phyloP scores from a whole-genome alignment of 192 early-diverging fungal genomes.

The Coemansia sp. region DNA sequence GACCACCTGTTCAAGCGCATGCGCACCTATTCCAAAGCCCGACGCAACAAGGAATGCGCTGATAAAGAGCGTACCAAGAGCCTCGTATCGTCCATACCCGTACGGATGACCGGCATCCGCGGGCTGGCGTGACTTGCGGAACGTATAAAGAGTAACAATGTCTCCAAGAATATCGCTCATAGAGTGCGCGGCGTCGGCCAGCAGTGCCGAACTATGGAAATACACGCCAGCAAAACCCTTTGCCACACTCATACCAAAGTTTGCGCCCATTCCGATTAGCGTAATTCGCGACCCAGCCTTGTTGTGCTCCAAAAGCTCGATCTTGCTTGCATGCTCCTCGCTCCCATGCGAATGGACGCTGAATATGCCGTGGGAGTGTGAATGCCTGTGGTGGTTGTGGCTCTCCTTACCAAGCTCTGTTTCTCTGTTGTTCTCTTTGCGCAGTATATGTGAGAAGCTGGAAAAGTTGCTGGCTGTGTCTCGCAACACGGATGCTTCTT shows the following conservation, averaged over 20 bases:
- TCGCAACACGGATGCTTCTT: conserved; percentile 10
- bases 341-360: conserved; percentile 17
- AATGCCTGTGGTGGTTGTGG: conserved; percentile 20
- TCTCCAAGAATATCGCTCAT: conserved; percentile 75
- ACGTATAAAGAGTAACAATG: conserved; percentile 78
- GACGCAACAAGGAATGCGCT: conserved; percentile 68
- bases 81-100: conserved; percentile 69
- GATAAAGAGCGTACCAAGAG: conserved; percentile 64
- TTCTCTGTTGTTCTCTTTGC: conserved; percentile 4
- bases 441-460: conserved; percentile 19
- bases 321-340: conserved; percentile 32
- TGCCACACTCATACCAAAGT: conserved; percentile 60
- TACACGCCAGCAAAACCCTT: conserved; percentile 68
- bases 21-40: conserved; percentile 65
- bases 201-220: conserved; percentile 72
- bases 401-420: neutral
- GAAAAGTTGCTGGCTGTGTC: conserved; percentile 40
- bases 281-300: conserved; percentile 67
- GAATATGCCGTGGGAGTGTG: conserved; percentile 28
- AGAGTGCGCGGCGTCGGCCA: conserved; percentile 82
- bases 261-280: conserved; percentile 64
- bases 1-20: conserved; percentile 61
- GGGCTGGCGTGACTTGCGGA: conserved; percentile 63
- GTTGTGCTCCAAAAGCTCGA: conserved; percentile 47
- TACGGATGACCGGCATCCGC: conserved; percentile 67